Base-by-base conservation (phyloP, 2,329 filamentous ascomycete genomes). In the Claviceps sp. region DNA sequence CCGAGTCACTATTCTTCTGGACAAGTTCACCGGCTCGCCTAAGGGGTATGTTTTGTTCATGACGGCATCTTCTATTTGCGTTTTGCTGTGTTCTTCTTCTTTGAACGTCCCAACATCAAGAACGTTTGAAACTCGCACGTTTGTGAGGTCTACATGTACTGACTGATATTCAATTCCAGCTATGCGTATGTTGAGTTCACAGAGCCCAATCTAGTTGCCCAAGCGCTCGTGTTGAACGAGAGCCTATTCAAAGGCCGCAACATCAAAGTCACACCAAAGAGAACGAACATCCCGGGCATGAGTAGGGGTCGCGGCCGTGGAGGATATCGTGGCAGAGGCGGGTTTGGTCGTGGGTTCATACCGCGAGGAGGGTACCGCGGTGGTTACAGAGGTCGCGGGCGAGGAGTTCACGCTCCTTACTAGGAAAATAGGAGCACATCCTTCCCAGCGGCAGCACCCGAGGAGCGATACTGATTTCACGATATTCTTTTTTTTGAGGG, bases 111-210 rank as follows among this genome's bases (percentile, higher is more conserved):
- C 30, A 34, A 34, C 30, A 34, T 9, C 9, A 34, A 34, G 30
- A 34, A 11, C 3, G 3, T 34, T 3, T 34, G 30, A 34, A 30
- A 4, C 30, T 9, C 9, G 30, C 30, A 34, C 30, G 5, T 14
- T 16, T 34, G 6, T 40, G 18, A 48, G 7, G 47, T 30, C 13
- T 3, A 34, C 7, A 9, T 49, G n/a, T 22, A 18, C 40, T 50
- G 22, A 50, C 14, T 24, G 37, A 5, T 38, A 11, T 24, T 42
- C 24, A 48, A 18, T 7, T 41, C 52, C 70, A 96, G 90, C 58
- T 98, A 98, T 72, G 93, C 93, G 64, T 98, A 98, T 71, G 93
- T 98, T 62, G 93, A 98, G 71, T 98, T 98, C 66, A 85, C 88
- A 55, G 93, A 97, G 72, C 89, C 93, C 48, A 90, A 82, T 69